Percentiles rank a stretch among this genome's conserved stretches.
These are phyloP conservation scores for Scheffersomyces spartinae DNA, from an alignment of 805 yeast species.

Conservation along the genomic window DNA sequence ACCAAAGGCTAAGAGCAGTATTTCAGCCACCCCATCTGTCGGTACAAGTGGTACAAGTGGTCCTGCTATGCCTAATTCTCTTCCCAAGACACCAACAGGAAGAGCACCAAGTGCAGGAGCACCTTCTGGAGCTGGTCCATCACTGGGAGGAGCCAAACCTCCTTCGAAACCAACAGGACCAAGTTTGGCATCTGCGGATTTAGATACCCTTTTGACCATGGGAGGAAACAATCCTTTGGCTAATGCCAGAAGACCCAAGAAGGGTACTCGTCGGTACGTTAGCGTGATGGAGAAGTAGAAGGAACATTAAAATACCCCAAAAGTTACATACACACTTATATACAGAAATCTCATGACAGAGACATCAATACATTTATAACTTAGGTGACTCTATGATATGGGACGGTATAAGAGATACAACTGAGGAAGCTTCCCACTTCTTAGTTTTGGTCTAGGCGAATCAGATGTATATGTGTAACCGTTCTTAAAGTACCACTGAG, in stretches of 20 bases:
- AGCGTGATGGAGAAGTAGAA: constrained; percentile 15
- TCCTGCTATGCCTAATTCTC: constrained; percentile 3
- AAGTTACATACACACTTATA: too few species aligned
- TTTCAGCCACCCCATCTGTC: constrained; percentile 10
- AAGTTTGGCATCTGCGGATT: constrained; percentile 27
- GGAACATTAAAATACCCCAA: too few species aligned
- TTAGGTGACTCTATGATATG: too few species aligned
- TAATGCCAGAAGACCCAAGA: constrained; percentile 13
- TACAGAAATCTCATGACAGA: too few species aligned
- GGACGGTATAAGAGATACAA: too few species aligned
- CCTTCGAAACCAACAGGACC: constrained; percentile 7
- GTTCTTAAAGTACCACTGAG: too few species aligned
- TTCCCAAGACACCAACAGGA: constrained; percentile 4
- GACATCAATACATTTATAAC: too few species aligned
- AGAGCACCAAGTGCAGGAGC: constrained; percentile 5
- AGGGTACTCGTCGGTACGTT: constrained; percentile 22
- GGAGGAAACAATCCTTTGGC: constrained; percentile 12
- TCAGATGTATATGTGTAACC: too few species aligned
- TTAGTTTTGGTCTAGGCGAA: too few species aligned
- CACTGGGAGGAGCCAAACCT: constrained; percentile 3
- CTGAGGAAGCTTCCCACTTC: too few species aligned
- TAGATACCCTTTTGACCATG: constrained; percentile 27
- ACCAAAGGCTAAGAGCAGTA: constrained; percentile 19
- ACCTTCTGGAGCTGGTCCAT: constrained; percentile 4
- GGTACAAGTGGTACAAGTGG: constrained; percentile 1